Percentiles rank a stretch among this genome's conserved stretches.
Conservation (phyloP, 345 rosid species). For the Erysimum cheiranthoides region DNA sequence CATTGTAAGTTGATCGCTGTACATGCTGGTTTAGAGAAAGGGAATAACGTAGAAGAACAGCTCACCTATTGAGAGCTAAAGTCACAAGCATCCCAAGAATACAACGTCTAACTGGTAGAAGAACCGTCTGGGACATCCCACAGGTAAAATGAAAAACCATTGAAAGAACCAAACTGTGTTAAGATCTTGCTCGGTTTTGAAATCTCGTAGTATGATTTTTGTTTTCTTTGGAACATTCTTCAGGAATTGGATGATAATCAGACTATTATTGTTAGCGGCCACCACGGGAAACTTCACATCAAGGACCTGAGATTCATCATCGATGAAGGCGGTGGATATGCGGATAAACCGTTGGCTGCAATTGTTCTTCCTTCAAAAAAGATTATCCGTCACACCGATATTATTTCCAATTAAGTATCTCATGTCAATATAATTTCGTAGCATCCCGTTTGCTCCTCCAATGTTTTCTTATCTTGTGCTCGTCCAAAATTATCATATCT, state of each 20-base stretch:
- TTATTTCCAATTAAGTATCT: neutral
- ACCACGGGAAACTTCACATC: constrained; percentile 80
- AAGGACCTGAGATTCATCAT: constrained; percentile 79
- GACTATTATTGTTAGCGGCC: constrained; percentile 75
- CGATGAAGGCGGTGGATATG: constrained; percentile 81
- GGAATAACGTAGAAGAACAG: constrained; percentile 60
- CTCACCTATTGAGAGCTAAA: constrained; percentile 62
- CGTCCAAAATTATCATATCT: no score
- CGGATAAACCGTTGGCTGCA: constrained; percentile 73
- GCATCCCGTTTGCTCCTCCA: no score
- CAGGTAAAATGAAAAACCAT: constrained; percentile 51
- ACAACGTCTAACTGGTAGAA: constrained; percentile 69
- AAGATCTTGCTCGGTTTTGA: constrained; percentile 9
- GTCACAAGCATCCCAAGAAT: constrained; percentile 65
- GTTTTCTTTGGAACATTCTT: neutral
- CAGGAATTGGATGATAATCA: constrained; percentile 47
- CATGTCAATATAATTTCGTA: no score
- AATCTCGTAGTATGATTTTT: neutral
- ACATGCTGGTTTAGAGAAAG: constrained; percentile 80
- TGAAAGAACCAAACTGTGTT: neutral
- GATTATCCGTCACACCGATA: constrained; percentile 64
- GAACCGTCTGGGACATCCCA: constrained; percentile 76
- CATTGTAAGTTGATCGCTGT: constrained; percentile 73
- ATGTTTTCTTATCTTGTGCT: no score
- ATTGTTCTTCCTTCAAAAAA: constrained; percentile 71